These are phyloP conservation scores for Sordariomycetes sp. DNA, from an alignment of 2,329 filamentous ascomycete species.

Conservation along the genomic window DNA sequence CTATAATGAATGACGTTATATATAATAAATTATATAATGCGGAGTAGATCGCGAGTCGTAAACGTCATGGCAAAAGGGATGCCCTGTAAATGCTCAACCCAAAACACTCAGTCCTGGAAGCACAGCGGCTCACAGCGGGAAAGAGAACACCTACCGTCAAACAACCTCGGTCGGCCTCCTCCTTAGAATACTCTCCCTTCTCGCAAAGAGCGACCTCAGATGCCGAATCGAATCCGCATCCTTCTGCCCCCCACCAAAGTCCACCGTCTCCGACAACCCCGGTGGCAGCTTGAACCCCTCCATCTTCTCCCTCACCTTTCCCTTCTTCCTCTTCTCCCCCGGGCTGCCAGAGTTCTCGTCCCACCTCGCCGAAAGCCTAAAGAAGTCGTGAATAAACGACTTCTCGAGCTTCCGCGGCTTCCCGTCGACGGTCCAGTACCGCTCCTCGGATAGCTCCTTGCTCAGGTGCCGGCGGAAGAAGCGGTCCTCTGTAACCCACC, in stretches of 20 bases:
- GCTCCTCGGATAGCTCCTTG: slow-evolving; percentile 31
- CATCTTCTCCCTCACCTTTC: not conserved
- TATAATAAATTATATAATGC: too few species aligned
- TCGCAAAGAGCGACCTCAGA: slow-evolving; percentile 2
- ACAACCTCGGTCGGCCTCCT: not conserved
- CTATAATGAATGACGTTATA: too few species aligned
- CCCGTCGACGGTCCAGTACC: slow-evolving; percentile 31
- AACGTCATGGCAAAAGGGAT: too few species aligned
- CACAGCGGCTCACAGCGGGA: not conserved
- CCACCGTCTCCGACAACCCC: not conserved
- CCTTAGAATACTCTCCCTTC: slow-evolving; percentile 1
- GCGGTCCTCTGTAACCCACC: slow-evolving; percentile 32
- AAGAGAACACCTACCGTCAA: not conserved
- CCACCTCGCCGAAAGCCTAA: slow-evolving; percentile 21
- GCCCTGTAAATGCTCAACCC: not conserved
- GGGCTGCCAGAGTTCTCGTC: slow-evolving; percentile 15
- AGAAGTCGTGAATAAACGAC: slow-evolving; percentile 28
- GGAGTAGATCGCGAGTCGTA: too few species aligned
- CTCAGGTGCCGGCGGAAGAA: slow-evolving; percentile 30
- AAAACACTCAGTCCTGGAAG: not conserved
- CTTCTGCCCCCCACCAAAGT: not conserved
- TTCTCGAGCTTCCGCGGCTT: slow-evolving; percentile 26
- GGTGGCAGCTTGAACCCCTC: not conserved
- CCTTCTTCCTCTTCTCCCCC: slow-evolving; percentile 4
- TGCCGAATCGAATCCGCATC: slow-evolving; percentile 2